Conservation (phyloP, 2,329 filamentous ascomycete species). For the Penicillium polonicum region DNA sequence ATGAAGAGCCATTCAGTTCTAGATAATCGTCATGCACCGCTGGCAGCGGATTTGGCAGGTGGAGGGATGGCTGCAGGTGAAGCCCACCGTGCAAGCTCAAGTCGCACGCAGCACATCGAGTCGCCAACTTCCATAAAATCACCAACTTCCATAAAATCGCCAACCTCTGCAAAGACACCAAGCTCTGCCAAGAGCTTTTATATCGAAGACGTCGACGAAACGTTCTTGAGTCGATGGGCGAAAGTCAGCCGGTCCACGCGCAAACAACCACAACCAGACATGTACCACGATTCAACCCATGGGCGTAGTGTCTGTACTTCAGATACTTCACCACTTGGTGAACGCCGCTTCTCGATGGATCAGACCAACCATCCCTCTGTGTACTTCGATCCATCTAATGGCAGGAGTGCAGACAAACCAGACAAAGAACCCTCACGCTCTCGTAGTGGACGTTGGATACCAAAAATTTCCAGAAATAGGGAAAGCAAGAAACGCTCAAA, state of each 20-base stretch:
- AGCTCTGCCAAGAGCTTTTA: background rate
- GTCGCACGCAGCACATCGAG: background rate
- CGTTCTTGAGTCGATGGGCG: conserved; percentile 1
- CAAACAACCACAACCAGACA: background rate
- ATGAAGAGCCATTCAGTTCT: conserved; percentile 2
- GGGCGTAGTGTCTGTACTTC: background rate
- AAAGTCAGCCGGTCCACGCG: background rate
- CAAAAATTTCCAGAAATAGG: conserved; percentile 14
- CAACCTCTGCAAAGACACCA: background rate
- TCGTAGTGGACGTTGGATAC: conserved; percentile 14
- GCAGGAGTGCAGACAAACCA: background rate
- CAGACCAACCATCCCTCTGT: background rate
- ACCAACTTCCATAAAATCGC: background rate
- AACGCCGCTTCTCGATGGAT: conserved; percentile 2
- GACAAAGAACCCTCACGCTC: conserved; percentile 7
- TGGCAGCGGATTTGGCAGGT: background rate
- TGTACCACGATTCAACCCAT: background rate
- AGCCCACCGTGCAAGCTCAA: background rate
- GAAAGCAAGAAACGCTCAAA: conserved; percentile 12
- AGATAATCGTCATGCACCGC: background rate
- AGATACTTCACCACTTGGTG: background rate
- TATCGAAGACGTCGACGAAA: conserved; percentile 4
- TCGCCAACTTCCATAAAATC: background rate
- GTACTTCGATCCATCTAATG: conserved; percentile 1
- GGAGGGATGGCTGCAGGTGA: background rate